phyloP scores from a whole-genome alignment of 2,329 filamentous ascomycete species.

The Penicillium corylophilum region DNA sequence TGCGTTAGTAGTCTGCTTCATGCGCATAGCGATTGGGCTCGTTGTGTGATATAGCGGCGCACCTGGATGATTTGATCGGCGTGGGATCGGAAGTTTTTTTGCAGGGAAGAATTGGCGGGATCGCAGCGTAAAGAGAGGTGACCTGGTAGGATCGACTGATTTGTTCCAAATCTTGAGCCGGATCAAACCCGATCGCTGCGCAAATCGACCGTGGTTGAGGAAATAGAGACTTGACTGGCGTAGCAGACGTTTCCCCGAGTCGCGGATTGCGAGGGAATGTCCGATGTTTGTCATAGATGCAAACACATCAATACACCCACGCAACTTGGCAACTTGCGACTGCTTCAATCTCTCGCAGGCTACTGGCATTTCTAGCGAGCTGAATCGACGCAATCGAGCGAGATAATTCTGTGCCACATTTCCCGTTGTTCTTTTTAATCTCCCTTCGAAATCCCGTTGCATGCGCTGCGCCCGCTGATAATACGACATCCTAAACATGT shows the following conservation, averaged over 20 bases:
- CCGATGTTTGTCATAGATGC: constrained; percentile 32
- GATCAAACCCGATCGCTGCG: neutral
- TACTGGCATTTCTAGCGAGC: neutral
- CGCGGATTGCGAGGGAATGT: constrained; percentile 10
- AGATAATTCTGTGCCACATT: neutral
- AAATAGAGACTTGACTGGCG: constrained; percentile 4
- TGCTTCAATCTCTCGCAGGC: neutral
- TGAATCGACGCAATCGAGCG: neutral
- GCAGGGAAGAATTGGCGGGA: neutral
- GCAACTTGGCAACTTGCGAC: constrained; percentile 31
- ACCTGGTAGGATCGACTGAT: neutral
- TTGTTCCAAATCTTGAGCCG: neutral
- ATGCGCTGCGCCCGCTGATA: neutral
- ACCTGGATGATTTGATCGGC: constrained; percentile 5
- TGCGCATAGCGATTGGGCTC: neutral
- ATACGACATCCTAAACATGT: constrained; percentile 33
- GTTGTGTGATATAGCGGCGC: neutral
- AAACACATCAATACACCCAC: constrained; percentile 27
- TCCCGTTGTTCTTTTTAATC: neutral
- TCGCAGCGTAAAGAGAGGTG: neutral
- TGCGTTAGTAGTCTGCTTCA: neutral
- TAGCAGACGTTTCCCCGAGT: constrained; percentile 2
- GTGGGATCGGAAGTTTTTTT: constrained; percentile 4
- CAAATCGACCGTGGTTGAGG: neutral
- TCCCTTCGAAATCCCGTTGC: neutral